A percentile compares a stretch with the other conserved stretches of the same genome.
Evolutionary conservation across 345 rosid genomes (phyloP).

Genomic region (Hevea brasiliensis): DNA sequence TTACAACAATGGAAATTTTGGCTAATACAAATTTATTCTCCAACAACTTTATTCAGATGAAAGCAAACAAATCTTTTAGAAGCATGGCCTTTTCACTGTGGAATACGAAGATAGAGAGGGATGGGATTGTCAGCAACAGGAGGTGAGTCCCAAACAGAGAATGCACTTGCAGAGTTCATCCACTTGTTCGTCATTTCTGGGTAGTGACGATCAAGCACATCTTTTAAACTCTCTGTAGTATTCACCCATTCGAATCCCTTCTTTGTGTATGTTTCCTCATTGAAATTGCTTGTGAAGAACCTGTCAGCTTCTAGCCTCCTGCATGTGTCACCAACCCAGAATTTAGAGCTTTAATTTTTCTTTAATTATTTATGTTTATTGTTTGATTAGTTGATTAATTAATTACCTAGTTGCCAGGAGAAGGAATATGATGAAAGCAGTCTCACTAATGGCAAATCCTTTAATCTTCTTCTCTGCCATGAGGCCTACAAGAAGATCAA

Average conservation of each 20-base stretch:
- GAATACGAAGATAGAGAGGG: constrained; percentile 52
- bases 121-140: constrained; percentile 24
- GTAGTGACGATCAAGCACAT: constrained; percentile 54
- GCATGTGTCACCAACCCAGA: constrained; percentile 1
- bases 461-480: constrained; percentile 66
- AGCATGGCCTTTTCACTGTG: constrained; percentile 11
- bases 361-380: too few species aligned
- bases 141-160: constrained; percentile 62
- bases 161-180: constrained; percentile 62
- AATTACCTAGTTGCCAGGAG: constrained; percentile 55
- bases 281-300: constrained; percentile 56
- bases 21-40: too few species aligned
- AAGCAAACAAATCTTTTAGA: too few species aligned
- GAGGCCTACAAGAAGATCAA: constrained; percentile 54
- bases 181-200: constrained; percentile 48
- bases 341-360: too few species aligned
- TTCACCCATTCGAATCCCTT: constrained; percentile 63
- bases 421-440: constrained; percentile 55
- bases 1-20: too few species aligned
- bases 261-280: constrained; percentile 49
- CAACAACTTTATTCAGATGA: too few species aligned
- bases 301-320: constrained; percentile 66
- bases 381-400: too few species aligned
- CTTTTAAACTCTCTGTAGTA: constrained; percentile 45
- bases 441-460: constrained; percentile 67